Percentiles rank a stretch among this genome's conserved stretches.
phyloP scores from a whole-genome alignment of 371 early-diverging fungal genomes.

The Mortierella sp. region DNA sequence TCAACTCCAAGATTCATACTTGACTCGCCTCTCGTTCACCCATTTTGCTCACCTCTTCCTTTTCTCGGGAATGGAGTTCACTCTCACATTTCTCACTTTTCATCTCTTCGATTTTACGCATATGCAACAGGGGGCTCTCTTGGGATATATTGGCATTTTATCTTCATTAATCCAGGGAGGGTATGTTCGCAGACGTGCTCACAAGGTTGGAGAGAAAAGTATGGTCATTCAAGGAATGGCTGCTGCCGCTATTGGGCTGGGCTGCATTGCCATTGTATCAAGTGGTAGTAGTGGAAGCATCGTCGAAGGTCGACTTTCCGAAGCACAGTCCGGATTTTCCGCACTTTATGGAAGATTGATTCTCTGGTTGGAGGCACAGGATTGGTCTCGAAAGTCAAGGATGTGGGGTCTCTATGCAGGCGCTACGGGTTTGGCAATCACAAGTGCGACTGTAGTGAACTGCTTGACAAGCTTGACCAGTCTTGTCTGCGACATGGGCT shows the following conservation, averaged over 20 bases:
- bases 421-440: constrained; percentile 85
- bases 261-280: constrained; percentile 68
- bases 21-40: constrained; percentile 68
- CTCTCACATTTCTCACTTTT: constrained; percentile 94
- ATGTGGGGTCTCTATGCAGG: constrained; percentile 60
- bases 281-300: constrained; percentile 9
- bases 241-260: constrained; percentile 75
- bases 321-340: not conserved
- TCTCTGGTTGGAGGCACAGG: constrained; percentile 24
- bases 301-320: not conserved
- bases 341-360: not conserved
- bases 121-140: constrained; percentile 89
- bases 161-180: constrained; percentile 93
- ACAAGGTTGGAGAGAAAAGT: constrained; percentile 73
- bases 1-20: constrained; percentile 52
- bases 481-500: constrained; percentile 60
- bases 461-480: constrained; percentile 85
- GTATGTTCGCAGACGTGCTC: constrained; percentile 85
- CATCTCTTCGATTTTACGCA: constrained; percentile 88
- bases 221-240: constrained; percentile 85
- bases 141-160: constrained; percentile 89
- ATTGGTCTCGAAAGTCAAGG: constrained; percentile 36
- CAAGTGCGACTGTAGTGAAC: constrained; percentile 94
- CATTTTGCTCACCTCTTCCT: constrained; percentile 91
- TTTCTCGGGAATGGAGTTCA: constrained; percentile 98